Conservation (phyloP, 345 rosid species). For the Eutrema japonicum region DNA sequence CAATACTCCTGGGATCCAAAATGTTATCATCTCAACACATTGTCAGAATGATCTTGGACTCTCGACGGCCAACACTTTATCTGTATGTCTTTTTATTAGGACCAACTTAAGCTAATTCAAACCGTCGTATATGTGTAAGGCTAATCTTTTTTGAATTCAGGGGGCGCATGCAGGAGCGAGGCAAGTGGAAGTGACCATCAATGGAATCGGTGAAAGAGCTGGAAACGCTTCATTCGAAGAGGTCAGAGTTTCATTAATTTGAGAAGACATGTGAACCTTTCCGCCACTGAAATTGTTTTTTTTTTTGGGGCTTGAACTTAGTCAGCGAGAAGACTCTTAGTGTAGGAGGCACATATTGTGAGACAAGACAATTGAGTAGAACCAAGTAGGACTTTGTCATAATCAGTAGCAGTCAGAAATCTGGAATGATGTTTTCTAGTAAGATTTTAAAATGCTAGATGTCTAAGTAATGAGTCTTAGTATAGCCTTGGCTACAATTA, state of each 20-base stretch:
- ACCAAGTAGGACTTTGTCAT: neutral
- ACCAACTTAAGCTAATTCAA: neutral
- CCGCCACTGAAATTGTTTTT: neutral
- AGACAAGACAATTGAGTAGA: slow-evolving; percentile 12
- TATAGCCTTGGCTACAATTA: slow-evolving; percentile 29
- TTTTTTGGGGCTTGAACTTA: neutral
- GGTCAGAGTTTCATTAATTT: slow-evolving; percentile 48
- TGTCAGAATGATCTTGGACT: slow-evolving; percentile 99
- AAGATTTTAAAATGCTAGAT: neutral
- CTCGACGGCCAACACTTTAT: slow-evolving; percentile 92
- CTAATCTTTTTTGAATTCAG: slow-evolving; percentile 50
- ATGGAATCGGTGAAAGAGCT: slow-evolving; percentile 99
- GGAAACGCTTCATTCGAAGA: slow-evolving; percentile 99
- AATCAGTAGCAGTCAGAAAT: slow-evolving; percentile 11
- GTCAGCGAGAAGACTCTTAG: slow-evolving; percentile 4
- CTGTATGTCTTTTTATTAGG: slow-evolving; percentile 50
- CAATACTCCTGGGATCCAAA: slow-evolving; percentile 86
- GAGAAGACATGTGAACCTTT: slow-evolving; percentile 4
- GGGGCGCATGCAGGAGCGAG: slow-evolving; percentile 93
- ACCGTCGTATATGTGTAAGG: slow-evolving; percentile 4
- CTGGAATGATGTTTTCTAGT: neutral
- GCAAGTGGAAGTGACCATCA: slow-evolving; percentile 92
- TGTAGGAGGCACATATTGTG: neutral
- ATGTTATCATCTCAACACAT: slow-evolving; percentile 88
- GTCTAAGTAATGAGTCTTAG: slow-evolving; percentile 2